A percentile compares a stretch with the other conserved stretches of the same genome.
phyloP scores from a whole-genome alignment of 2,329 filamentous ascomycete species.

The Monosporascus sp. region DNA sequence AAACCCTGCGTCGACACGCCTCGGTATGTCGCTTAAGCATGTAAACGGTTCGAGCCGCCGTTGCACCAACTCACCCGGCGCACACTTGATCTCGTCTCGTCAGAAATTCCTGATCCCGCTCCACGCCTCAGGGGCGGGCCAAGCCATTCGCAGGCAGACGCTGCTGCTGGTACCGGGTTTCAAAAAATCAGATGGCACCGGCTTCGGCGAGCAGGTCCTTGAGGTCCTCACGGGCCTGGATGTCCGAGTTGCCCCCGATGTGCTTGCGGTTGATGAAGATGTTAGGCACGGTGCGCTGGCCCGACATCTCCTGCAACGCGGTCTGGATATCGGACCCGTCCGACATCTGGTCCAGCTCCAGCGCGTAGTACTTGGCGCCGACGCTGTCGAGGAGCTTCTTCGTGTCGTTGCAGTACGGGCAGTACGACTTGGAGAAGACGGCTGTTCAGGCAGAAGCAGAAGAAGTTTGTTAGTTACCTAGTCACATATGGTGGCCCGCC shows the following conservation, averaged over 20 bases:
- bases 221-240: conserved; percentile 66
- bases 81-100: no score
- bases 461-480: conserved; percentile 4
- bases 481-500: no score
- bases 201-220: conserved; percentile 58
- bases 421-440: conserved; percentile 96
- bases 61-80: no score
- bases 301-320: conserved; percentile 72
- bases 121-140: no score
- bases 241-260: conserved; percentile 92
- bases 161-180: no score
- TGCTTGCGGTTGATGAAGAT: conserved; percentile 88
- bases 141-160: no score
- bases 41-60: no score
- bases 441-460: conserved; percentile 41
- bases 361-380: conserved; percentile 65
- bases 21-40: no score
- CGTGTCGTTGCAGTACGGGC: conserved; percentile 80
- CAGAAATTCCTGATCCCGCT: no score
- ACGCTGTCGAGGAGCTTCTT: conserved; percentile 68
- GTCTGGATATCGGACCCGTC: conserved; percentile 80
- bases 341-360: conserved; percentile 81
- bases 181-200: conserved; percentile 48
- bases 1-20: no score
- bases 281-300: conserved; percentile 89